These are phyloP conservation scores for Colletotrichum gigasporum DNA, from an alignment of 2,329 filamentous ascomycete species.

Conservation along the genomic window DNA sequence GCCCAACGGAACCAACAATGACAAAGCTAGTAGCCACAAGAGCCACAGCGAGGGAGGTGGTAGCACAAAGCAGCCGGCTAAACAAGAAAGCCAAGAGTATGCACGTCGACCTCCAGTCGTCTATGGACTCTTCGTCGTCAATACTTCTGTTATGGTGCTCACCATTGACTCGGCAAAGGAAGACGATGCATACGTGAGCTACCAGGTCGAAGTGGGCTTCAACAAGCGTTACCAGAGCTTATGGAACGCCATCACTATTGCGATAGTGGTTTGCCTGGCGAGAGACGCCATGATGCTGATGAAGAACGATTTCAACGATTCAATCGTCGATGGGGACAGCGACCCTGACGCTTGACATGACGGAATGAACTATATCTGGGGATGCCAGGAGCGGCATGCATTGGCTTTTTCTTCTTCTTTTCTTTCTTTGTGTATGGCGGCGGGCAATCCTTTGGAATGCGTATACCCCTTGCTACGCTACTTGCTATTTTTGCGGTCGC, in stretches of 20 bases:
- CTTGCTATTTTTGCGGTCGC: not conserved
- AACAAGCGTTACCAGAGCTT: slow-evolving; percentile 49
- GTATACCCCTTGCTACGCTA: slow-evolving; percentile 29
- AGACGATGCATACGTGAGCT: slow-evolving; percentile 48
- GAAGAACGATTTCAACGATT: slow-evolving; percentile 45
- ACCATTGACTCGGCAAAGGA: slow-evolving; percentile 49
- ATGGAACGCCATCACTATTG: slow-evolving; percentile 56
- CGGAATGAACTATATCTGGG: not conserved
- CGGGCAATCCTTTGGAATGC: slow-evolving; percentile 9
- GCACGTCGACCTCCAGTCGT: slow-evolving; percentile 46
- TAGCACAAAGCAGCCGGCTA: not conserved
- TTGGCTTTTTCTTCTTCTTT: not conserved
- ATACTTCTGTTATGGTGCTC: slow-evolving; percentile 49
- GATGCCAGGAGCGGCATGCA: not conserved
- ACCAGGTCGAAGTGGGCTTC: slow-evolving; percentile 53
- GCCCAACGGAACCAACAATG: not conserved
- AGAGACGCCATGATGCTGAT: slow-evolving; percentile 49
- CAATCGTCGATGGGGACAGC: slow-evolving; percentile 41
- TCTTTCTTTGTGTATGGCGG: not conserved
- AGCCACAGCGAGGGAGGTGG: not conserved
- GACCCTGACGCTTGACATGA: slow-evolving; percentile 48
- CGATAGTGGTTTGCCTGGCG: slow-evolving; percentile 49
- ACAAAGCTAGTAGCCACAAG: not conserved
- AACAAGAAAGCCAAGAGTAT: not conserved
- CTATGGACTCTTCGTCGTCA: slow-evolving; percentile 54